Evolutionary conservation across 306 rosid genomes (phyloP), one percentile per base, ranked within the genome.

Genomic region (Trifolium fragiferum): DNA sequence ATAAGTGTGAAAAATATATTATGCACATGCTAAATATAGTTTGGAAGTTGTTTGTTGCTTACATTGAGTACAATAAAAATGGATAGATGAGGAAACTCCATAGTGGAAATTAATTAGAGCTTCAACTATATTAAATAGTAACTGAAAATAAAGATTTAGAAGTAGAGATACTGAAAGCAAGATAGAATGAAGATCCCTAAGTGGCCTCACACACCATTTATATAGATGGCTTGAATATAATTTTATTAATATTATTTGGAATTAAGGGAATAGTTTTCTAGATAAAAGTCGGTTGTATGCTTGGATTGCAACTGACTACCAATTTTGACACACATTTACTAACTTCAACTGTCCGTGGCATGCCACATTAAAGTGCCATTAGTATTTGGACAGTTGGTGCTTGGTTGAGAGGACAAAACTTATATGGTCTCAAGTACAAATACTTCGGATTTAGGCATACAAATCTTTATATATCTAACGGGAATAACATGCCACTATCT

Each of bases 341-440:
- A 81, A 82, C 43, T 60, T 81, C 92, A 92, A 88, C 96, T 81
- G 93, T 73, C 86, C 15, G 15, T 7, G 81, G 65, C 82, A 77
- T 54, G 1, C 80, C 2, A 57, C 78, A 58, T 77, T 33, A 79
- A 55, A 37, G 40, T 33, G 70, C 78, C 75, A 76, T 82, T 20
- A 84, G 69, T 75, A 55, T 44, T 10, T 64, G 65, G 81, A 4
- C 66, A 54, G 20, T 54, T 20, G 27, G 7, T 30, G 11, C 19
- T 60, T 30, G 37, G 0, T 4, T 43, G 12, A 23, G 20, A 49
- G 55, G 15, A 14, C 1, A 27, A 27, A 27, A 3, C 5, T 27
- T 27, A 4, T 27, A 27, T 27, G 5, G 32, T 27, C 32, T 27
- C 32, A 27, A 27, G 32, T 27, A 27, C 32, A 27, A 27, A 27